Percentiles rank a stretch among this genome's conserved stretches.
These are phyloP conservation scores for Ulota crispa DNA, from an alignment of 225 moss, liverwort and hornwort species.

Conservation along the genomic window DNA sequence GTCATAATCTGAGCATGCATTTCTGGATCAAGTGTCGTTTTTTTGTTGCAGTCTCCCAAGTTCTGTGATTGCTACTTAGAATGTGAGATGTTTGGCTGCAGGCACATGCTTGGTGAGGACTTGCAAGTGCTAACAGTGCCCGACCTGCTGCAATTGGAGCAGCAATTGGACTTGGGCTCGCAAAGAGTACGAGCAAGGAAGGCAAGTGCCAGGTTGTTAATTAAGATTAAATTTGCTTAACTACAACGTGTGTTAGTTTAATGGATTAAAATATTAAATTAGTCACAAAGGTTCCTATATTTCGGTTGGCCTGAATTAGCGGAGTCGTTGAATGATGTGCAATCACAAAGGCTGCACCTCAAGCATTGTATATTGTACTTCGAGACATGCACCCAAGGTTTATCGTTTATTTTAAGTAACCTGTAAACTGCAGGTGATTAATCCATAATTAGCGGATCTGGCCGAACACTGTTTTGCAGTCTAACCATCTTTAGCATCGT, in stretches of 20 bases:
- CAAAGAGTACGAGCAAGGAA: slow-evolving; percentile 86
- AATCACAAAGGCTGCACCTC: neutral
- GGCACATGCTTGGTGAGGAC: slow-evolving; percentile 93
- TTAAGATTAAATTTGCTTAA: slow-evolving; percentile 3
- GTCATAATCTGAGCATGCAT: neutral
- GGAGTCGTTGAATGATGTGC: neutral
- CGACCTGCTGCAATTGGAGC: slow-evolving; percentile 83
- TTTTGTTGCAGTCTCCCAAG: neutral
- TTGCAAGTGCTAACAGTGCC: slow-evolving; percentile 66
- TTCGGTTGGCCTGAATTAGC: neutral
- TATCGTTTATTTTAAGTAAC: neutral
- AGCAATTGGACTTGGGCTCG: slow-evolving; percentile 82
- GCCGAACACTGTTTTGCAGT: neutral
- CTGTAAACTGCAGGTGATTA: slow-evolving; percentile 4
- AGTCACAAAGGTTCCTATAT: neutral
- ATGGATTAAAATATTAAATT: neutral
- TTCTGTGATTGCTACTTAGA: neutral
- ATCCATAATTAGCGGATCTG: slow-evolving; percentile 24
- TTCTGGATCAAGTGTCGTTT: too few relatives aligned
- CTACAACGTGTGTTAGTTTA: neutral
- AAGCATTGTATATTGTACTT: neutral
- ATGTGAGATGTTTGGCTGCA: slow-evolving; percentile 29
- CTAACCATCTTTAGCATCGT: neutral
- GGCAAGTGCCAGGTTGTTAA: slow-evolving; percentile 70
- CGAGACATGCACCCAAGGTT: neutral